Conservation (phyloP, 768 basidiomycete species). For the Atractiella rhizophila region DNA sequence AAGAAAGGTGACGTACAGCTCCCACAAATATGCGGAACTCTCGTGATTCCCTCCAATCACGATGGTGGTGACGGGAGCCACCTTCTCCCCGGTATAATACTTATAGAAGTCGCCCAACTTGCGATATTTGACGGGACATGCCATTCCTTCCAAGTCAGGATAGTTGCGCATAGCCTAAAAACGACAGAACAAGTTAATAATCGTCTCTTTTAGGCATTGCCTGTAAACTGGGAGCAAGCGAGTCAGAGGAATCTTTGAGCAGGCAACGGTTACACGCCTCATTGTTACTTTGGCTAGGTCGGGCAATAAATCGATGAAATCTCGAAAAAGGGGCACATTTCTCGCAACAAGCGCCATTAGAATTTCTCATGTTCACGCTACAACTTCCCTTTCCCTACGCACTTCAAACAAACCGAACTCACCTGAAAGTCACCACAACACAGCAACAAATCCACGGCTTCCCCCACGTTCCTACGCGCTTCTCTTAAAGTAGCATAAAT, state of each 20-base stretch:
- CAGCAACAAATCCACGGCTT: conserved; percentile 57
- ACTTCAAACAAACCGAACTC: background rate
- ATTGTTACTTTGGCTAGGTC: no score
- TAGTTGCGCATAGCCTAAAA: conserved; percentile 57
- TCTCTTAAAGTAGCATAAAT: conserved; percentile 48
- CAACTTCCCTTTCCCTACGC: background rate
- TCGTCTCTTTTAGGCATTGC: no score
- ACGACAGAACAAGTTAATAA: background rate
- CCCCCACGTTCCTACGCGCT: conserved; percentile 37
- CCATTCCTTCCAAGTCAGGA: conserved; percentile 65
- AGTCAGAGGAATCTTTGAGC: no score
- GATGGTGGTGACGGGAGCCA: conserved; percentile 66
- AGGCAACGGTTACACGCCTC: no score
- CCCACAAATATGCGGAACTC: conserved; percentile 88
- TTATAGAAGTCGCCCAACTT: conserved; percentile 53
- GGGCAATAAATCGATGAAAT: no score
- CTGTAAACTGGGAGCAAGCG: no score
- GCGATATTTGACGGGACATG: conserved; percentile 71
- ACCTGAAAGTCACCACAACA: conserved; percentile 76
- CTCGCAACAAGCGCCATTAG: no score
- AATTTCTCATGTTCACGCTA: background rate
- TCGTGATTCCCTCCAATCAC: conserved; percentile 97
- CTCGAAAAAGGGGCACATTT: no score
- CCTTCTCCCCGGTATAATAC: conserved; percentile 62
- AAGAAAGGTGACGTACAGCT: conserved; percentile 37